Base-by-base conservation (phyloP, 805 yeast species). In the Brettanomyces nanus region DNA sequence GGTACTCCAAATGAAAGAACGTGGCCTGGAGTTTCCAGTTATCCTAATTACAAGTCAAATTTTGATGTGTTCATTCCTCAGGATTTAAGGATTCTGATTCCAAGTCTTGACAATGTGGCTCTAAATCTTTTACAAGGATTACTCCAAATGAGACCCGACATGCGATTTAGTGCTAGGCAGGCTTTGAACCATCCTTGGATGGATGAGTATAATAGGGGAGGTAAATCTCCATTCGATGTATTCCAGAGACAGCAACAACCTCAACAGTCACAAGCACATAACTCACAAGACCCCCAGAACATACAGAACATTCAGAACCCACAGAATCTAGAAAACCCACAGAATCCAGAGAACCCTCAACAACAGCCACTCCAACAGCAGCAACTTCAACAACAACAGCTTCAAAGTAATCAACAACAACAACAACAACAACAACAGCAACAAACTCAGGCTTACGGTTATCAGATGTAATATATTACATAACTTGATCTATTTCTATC, bases 1-100 rank as follows among this genome's bases (percentile, higher is more conserved):
- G 98, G 98, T 18, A 92, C 98, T 2, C 98, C 98, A 29, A 85
- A 81, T 53, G 98, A 92, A 60, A 69, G 81, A 44, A 80, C 95
- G 20, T 92, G 98, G 98, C 97, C 98, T 1, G 96, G 95, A n/a
- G 82, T 92, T 31, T 80, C 94, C 11, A 79, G 77, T 42, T 73
- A 84, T 50, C 94, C 97, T 28, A 90, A 92, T 59, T 92, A 80
- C 62, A 77, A 84, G 60, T 70, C 77, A 38, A 83, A 81, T 53
- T 87, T 89, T 73, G 87, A 83, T 45, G 72, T 85, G 27, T 90
- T 81, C 64, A 78, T 85, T 34, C 87, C 95, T 10, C 96, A 90
- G 61, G 96, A 90, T 59, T 68, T 92, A 50, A 66, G 83, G 37
- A 61, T 68, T 20, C 60, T 84, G 35, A 72, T 83, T 20, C 85